Evolutionary conservation across 306 rosid genomes (phyloP).

Genomic region (Dalbergia cultrata): DNA sequence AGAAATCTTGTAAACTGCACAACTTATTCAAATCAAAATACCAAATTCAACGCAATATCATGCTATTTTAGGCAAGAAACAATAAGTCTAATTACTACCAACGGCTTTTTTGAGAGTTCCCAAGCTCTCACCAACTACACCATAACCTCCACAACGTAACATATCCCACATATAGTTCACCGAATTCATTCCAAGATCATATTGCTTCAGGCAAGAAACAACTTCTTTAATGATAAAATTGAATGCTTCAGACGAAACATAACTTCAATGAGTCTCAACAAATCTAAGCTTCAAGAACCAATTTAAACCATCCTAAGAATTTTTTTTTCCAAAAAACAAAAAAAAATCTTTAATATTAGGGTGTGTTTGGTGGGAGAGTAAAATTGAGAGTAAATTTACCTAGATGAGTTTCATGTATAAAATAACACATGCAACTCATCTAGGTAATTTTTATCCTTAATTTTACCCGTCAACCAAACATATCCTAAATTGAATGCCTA

Average conservation of each 20-base stretch:
- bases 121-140: neutral
- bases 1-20: no score
- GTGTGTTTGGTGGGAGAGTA: no score
- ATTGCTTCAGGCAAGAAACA: neutral
- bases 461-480: no score
- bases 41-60: conserved; percentile 6
- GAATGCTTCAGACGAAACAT: neutral
- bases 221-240: neutral
- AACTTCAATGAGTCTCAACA: neutral
- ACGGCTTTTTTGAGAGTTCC: no score
- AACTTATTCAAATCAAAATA: neutral
- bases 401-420: no score
- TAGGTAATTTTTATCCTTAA: no score
- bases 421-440: no score
- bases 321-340: no score
- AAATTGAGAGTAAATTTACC: no score
- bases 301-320: neutral
- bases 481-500: neutral
- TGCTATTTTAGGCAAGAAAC: conserved; percentile 13
- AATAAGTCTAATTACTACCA: neutral
- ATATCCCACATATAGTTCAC: no score
- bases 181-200: conserved; percentile 11
- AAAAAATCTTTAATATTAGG: neutral
- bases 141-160: no score
- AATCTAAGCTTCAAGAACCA: neutral